These are phyloP conservation scores for Apiotrichum sp. DNA, from an alignment of 1,284 basidiomycete genomes.

Conservation along the genomic window DNA sequence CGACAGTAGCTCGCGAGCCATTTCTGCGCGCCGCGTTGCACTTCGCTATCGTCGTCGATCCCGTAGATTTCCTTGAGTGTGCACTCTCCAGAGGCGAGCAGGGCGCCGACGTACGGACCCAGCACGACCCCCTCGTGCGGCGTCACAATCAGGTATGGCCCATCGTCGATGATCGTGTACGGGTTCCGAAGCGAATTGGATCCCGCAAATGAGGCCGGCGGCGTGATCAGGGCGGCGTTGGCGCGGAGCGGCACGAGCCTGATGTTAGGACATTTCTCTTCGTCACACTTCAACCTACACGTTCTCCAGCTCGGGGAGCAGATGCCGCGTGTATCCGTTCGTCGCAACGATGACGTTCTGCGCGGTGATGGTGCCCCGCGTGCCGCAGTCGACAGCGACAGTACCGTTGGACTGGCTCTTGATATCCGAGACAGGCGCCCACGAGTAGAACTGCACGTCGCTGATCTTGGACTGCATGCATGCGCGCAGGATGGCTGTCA, in stretches of 20 bases:
- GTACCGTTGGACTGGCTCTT: constrained; percentile 1
- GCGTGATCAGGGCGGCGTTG: constrained; percentile 24
- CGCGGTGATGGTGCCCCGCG: constrained; percentile 22
- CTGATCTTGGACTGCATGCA: not conserved
- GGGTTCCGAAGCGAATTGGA: constrained; percentile 11
- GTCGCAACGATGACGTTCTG: constrained; percentile 31
- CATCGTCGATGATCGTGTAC: constrained; percentile 21
- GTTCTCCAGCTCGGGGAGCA: constrained; percentile 19
- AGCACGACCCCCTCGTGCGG: constrained; percentile 24
- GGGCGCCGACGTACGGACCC: constrained; percentile 12
- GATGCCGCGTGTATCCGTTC: constrained; percentile 33
- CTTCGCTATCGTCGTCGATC: constrained; percentile 11
- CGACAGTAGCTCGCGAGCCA: constrained; percentile 12
- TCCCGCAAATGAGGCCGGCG: constrained; percentile 21
- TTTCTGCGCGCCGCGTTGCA: not conserved
- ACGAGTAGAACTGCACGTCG: constrained; percentile 10
- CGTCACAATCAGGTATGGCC: constrained; percentile 27
- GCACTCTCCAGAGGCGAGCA: not conserved
- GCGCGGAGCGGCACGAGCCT: constrained; percentile 25
- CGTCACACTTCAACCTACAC: too few species aligned
- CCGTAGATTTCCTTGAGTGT: not conserved
- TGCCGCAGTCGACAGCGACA: constrained; percentile 21
- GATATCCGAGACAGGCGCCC: constrained; percentile 8
- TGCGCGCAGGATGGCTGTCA: constrained; percentile 10
- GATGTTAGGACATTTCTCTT: not conserved